Base-by-base conservation (phyloP, 768 basidiomycete genomes). In the Xerocomellus intermedius region DNA sequence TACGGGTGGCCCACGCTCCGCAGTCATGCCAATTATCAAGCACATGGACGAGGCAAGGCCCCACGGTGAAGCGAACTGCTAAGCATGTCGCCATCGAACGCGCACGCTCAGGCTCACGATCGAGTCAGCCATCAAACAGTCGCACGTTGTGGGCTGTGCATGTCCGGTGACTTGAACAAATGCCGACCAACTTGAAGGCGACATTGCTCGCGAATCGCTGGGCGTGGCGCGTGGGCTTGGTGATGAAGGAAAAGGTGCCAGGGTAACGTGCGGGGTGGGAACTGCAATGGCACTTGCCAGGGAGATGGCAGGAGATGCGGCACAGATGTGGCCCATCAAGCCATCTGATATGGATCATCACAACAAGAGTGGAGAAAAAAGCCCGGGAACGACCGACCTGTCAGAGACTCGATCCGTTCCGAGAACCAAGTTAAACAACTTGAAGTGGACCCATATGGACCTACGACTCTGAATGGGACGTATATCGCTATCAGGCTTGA, bases 91-190 rank as follows among this genome's bases (percentile, higher is more conserved):
- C 12, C 33, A 35, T 35, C 33, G 33, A 3, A 35, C 14, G 21
- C 41, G 22, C 41, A 42, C 41, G 21, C 21, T 22, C 39, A 41
- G 8, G 24, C 6, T 28, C 26, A 8, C 14, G 42, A 19, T 19
- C 16, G 8, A 19, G 13, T 35, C 33, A 38, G 17, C 32, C 8
- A 4, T 33, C 2, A 33, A 13, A 13, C 33, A 14, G 10, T 16
- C 14, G 14, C 33, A 16, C 22, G 47, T 17, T 28, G 19, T 6
- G 30, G 33, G 64, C 59, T 53, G 63, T 58, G 65, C 50, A 28
- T 30, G 28, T 30, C 8, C 68, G 64, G 67, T 9, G 52, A 60
- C 47, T 52, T 59, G 55, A 52, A 17, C 24, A 12, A 44, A 62
- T 12, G 21, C 64, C 58, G 56, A 49, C 28, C 26, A n/a, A 30